phyloP scores from a whole-genome alignment of 805 yeast species.

The Ogataea methylovora region DNA sequence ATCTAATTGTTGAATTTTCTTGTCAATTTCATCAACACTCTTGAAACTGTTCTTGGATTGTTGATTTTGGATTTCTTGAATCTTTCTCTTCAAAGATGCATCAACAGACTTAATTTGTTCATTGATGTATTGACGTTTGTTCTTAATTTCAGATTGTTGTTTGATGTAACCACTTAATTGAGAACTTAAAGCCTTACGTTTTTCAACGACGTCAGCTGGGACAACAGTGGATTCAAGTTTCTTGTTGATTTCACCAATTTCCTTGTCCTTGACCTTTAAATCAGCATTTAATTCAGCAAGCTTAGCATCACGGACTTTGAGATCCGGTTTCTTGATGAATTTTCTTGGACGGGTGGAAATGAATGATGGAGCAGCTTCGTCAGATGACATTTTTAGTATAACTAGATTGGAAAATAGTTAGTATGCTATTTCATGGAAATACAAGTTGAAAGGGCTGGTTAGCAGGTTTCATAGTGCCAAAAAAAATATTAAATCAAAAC shows the following conservation, averaged over 20 bases:
- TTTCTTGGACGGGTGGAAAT: conserved; percentile 25
- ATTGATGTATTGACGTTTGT: conserved; percentile 26
- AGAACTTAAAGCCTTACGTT: conserved; percentile 39
- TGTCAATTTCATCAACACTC: conserved; percentile 60
- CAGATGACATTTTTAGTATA: background rate
- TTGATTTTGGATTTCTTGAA: conserved; percentile 63
- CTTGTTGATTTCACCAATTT: conserved; percentile 42
- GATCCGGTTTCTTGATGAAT: conserved; percentile 71
- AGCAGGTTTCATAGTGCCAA: too few species aligned
- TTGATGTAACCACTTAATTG: conserved; percentile 37
- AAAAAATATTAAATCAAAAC: too few species aligned
- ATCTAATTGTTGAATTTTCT: conserved; percentile 60
- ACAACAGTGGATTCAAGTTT: conserved; percentile 48
- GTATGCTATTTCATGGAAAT: background rate
- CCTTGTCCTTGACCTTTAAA: conserved; percentile 54
- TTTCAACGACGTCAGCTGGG: conserved; percentile 44
- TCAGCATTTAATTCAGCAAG: conserved; percentile 49
- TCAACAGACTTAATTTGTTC: conserved; percentile 72
- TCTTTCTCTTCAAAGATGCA: conserved; percentile 62
- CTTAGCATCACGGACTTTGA: conserved; percentile 51
- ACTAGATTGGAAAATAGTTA: background rate
- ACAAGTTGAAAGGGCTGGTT: too few species aligned
- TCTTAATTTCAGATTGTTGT: conserved; percentile 26
- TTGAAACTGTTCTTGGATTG: conserved; percentile 67
- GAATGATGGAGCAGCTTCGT: background rate